Evolutionary conservation across 306 rosid species (phyloP).

Genomic region (Arachis hypogaea): DNA sequence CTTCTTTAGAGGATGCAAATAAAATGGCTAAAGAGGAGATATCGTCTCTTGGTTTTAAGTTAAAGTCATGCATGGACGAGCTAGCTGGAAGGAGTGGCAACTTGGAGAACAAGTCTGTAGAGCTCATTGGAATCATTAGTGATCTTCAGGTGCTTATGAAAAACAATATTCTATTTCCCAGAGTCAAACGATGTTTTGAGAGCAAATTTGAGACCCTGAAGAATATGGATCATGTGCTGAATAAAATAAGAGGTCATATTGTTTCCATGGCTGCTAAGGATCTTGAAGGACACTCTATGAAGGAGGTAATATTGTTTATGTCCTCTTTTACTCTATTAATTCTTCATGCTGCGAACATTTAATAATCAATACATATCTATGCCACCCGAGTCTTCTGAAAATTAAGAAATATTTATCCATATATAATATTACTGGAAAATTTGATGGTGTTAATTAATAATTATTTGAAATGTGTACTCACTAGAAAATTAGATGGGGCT

Average conservation of each 20-base stretch:
- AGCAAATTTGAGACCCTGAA: conserved; percentile 63
- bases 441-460: conserved; percentile 16
- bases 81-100: conserved; percentile 66
- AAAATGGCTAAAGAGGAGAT: conserved; percentile 72
- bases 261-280: conserved; percentile 50
- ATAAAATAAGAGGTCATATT: conserved; percentile 52
- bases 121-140: conserved; percentile 58
- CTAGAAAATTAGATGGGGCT: conserved; percentile 22
- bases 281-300: conserved; percentile 45
- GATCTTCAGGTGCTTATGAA: conserved; percentile 75
- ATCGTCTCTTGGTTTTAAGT: conserved; percentile 63
- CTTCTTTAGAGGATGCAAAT: conserved; percentile 60
- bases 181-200: conserved; percentile 61
- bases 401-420: conserved; percentile 19
- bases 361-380: neutral
- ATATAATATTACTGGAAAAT: conserved; percentile 21
- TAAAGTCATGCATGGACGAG: conserved; percentile 72
- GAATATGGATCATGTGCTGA: conserved; percentile 61
- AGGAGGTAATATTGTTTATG: conserved; percentile 58
- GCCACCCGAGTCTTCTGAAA: conserved; percentile 23
- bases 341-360: conserved; percentile 17
- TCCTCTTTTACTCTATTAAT: conserved; percentile 14
- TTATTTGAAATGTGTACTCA: conserved; percentile 27
- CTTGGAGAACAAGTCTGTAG: conserved; percentile 61
- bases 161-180: conserved; percentile 59